Evolutionary conservation across 1,139 yeast species (phyloP).

Genomic region (Yamadazyma triangularis): DNA sequence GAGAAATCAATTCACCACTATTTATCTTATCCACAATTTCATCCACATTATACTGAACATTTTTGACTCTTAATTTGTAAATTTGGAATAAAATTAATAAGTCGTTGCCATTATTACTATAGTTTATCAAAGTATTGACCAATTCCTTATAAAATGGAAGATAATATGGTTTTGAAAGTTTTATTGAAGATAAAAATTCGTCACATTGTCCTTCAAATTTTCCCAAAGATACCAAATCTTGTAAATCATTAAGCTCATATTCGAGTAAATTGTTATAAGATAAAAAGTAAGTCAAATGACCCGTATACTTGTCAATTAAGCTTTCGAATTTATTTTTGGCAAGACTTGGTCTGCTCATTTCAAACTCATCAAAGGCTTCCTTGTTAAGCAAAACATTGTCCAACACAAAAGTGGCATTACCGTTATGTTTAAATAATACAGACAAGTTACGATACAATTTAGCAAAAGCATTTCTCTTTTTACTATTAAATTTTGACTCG

Average conservation of each 20-base stretch:
- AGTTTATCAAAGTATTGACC: constrained; percentile 1
- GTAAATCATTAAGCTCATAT: constrained; percentile 10
- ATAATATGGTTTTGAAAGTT: constrained; percentile 4
- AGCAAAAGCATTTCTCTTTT: constrained; percentile 15
- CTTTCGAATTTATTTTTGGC: not conserved
- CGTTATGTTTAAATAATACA: constrained; percentile 30
- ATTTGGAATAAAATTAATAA: not conserved
- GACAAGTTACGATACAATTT: constrained; percentile 29
- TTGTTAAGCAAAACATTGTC: constrained; percentile 31
- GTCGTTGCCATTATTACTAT: not conserved
- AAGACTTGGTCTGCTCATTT: constrained; percentile 8
- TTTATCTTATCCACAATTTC: not conserved
- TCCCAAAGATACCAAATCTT: constrained; percentile 7
- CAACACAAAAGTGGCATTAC: constrained; percentile 27
- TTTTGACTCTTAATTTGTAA: not conserved
- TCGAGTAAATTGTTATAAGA: constrained; percentile 3
- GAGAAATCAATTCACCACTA: not conserved
- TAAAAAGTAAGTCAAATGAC: constrained; percentile 5
- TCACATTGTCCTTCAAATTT: constrained; percentile 5
- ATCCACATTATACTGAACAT: not conserved
- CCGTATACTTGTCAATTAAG: not conserved
- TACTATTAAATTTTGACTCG: constrained; percentile 12
- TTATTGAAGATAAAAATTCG: constrained; percentile 5
- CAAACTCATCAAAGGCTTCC: constrained; percentile 25
- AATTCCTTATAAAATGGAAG: constrained; percentile 5